These are phyloP conservation scores for Lepidium didymum DNA, from an alignment of 345 rosid species.

Conservation along the genomic window DNA sequence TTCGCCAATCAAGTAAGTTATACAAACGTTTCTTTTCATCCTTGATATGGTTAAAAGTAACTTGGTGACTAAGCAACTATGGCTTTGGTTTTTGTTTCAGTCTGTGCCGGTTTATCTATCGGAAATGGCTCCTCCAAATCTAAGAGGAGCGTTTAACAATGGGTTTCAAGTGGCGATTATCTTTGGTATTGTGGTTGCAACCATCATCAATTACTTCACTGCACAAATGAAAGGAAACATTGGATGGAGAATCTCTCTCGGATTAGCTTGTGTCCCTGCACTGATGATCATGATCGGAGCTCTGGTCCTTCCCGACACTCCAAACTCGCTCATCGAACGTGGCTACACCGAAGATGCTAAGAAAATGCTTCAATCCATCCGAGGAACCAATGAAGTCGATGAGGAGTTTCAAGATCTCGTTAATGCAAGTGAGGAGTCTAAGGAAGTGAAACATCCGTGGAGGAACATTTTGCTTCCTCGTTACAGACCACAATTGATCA, in stretches of 20 bases:
- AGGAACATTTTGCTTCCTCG: conserved; percentile 40
- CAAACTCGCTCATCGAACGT: conserved; percentile 69
- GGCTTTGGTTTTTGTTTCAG: conserved; percentile 19
- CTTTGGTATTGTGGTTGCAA: conserved; percentile 60
- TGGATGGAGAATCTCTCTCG: conserved; percentile 75
- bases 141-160: conserved; percentile 76
- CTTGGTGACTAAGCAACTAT: not conserved
- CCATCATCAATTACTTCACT: conserved; percentile 57
- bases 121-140: conserved; percentile 72
- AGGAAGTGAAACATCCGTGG: conserved; percentile 57
- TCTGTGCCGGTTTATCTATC: conserved; percentile 74
- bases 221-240: conserved; percentile 43
- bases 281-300: conserved; percentile 61
- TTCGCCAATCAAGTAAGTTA: conserved; percentile 68
- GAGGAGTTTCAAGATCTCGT: conserved; percentile 59
- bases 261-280: conserved; percentile 61
- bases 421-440: conserved; percentile 55
- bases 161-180: conserved; percentile 76
- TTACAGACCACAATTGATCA: conserved; percentile 61
- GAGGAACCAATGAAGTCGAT: conserved; percentile 47
- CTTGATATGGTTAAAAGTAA: not conserved
- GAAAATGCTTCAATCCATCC: conserved; percentile 45
- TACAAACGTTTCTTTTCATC: not conserved
- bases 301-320: conserved; percentile 62
- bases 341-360: conserved; percentile 55